Conservation (phyloP, 73 alveolate species). For the Tetrahymena borealis region DNA sequence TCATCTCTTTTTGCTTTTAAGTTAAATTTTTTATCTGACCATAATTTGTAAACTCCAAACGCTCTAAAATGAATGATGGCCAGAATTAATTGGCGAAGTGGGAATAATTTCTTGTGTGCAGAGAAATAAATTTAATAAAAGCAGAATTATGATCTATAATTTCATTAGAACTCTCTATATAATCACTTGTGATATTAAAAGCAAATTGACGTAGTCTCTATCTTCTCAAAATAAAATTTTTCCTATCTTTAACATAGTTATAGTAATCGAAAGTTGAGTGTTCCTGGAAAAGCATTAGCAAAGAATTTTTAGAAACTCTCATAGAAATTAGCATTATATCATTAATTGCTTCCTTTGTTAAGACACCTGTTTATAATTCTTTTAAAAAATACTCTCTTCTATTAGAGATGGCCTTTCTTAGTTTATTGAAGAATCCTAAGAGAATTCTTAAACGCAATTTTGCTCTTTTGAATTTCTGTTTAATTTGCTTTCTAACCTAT, state of each 20-base stretch:
- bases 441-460: not conserved
- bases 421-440: not conserved
- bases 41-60: not conserved
- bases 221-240: not conserved
- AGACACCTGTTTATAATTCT: not conserved
- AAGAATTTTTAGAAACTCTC: not conserved
- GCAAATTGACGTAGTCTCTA: not conserved
- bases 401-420: not conserved
- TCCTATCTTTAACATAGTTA: not conserved
- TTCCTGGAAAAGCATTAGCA: not conserved
- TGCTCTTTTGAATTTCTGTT: not conserved
- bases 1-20: not conserved
- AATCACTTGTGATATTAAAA: not conserved
- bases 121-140: not conserved
- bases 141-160: not conserved
- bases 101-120: not conserved
- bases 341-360: not conserved
- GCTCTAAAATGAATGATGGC: not conserved
- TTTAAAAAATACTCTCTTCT: not conserved
- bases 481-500: not conserved
- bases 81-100: not conserved
- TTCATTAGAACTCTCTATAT: not conserved
- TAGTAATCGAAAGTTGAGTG: not conserved
- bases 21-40: not conserved
- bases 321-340: not conserved